These are phyloP conservation scores for Leptodermis oblonga DNA, from an alignment of 257 asterid genomes.

Conservation along the genomic window DNA sequence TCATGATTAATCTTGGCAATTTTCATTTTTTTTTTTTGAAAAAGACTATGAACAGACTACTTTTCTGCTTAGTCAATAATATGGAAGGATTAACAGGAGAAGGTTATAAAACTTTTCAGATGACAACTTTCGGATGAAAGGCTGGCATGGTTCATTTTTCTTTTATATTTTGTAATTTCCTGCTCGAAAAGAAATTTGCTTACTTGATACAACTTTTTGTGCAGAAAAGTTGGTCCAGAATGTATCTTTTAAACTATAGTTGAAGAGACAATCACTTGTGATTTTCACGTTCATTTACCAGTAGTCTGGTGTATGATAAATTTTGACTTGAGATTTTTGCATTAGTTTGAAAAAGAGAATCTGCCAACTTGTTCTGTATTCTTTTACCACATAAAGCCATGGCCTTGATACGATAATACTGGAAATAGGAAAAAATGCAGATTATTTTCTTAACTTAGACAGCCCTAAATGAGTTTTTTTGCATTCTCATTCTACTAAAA, in stretches of 20 bases:
- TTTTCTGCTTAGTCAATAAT: not conserved
- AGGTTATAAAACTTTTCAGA: not conserved
- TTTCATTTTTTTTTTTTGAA: not conserved
- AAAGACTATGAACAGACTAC: not conserved
- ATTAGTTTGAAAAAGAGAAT: too few relatives aligned
- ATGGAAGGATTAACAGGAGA: not conserved
- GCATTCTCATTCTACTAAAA: constrained; percentile 3
- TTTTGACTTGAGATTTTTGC: not conserved
- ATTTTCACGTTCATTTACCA: too few relatives aligned
- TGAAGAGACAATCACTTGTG: too few relatives aligned
- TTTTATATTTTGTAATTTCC: not conserved
- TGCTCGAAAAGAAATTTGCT: not conserved
- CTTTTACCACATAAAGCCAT: not conserved
- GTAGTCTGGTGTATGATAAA: not conserved
- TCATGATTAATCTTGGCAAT: not conserved
- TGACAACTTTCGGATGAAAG: too few relatives aligned
- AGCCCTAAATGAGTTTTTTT: not conserved
- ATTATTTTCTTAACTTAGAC: not conserved
- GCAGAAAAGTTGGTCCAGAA: too few relatives aligned
- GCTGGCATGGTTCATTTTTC: too few relatives aligned
- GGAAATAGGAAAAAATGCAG: not conserved
- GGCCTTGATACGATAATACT: not conserved
- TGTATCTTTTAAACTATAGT: too few relatives aligned
- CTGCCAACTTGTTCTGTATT: not conserved
- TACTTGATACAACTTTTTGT: too few relatives aligned